Evolutionary conservation across 495 filamentous ascomycete species (phyloP).

Genomic region (Tuber aestivum): DNA sequence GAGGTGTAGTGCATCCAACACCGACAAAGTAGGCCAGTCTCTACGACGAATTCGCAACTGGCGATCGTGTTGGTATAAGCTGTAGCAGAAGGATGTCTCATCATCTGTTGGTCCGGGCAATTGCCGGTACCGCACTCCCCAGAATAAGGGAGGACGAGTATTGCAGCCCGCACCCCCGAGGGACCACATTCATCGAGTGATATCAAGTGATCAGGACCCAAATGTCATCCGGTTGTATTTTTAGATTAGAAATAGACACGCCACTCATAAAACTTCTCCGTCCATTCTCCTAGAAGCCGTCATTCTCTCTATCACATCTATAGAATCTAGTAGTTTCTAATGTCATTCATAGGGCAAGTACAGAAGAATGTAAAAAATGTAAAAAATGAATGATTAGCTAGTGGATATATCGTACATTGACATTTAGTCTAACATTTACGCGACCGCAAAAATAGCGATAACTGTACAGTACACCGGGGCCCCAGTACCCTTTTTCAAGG

Average conservation of each 20-base stretch:
- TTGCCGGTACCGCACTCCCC: not conserved
- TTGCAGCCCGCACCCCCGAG: not conserved
- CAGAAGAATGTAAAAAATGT: not conserved
- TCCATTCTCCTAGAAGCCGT: not conserved
- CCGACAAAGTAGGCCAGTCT: not conserved
- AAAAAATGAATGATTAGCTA: not conserved
- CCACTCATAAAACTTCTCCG: not conserved
- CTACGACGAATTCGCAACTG: not conserved
- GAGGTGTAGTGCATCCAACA: not conserved
- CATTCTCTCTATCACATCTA: not conserved
- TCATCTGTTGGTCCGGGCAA: not conserved
- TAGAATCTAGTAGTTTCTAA: not conserved
- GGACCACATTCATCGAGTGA: not conserved
- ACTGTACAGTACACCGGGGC: not conserved
- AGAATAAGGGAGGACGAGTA: not conserved
- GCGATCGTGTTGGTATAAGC: too few relatives aligned
- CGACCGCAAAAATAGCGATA: not conserved
- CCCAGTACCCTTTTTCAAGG: not conserved
- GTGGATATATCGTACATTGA: not conserved
- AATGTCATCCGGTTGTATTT: not conserved
- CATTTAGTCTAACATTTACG: not conserved
- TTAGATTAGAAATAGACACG: not conserved
- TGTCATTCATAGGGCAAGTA: not conserved
- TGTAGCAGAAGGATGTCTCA: not conserved
- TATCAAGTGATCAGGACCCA: not conserved